phyloP scores from a whole-genome alignment of 495 filamentous ascomycete genomes.

The Trichoderma erinaceum region DNA sequence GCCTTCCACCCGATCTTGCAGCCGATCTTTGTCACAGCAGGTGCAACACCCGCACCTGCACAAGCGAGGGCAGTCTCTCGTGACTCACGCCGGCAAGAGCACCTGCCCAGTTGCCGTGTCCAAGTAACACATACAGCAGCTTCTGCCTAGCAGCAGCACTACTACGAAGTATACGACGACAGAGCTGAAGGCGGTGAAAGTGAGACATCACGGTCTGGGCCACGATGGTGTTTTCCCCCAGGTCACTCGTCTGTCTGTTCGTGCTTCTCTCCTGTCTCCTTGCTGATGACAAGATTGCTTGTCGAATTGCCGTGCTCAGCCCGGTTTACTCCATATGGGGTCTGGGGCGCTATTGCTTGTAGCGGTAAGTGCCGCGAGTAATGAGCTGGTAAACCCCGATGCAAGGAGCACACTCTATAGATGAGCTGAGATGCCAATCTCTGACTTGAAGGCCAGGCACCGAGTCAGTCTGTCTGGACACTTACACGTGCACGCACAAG shows the following conservation, averaged over 20 bases:
- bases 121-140: too few relatives aligned
- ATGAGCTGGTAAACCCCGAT: too few relatives aligned
- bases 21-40: not conserved
- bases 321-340: too few relatives aligned
- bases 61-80: slow-evolving; percentile 11
- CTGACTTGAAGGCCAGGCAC: too few relatives aligned
- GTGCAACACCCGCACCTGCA: not conserved
- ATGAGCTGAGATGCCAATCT: too few relatives aligned
- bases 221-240: not conserved
- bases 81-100: not conserved
- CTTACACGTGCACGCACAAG: too few relatives aligned
- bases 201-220: slow-evolving; percentile 7
- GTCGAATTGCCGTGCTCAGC: not conserved
- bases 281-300: not conserved
- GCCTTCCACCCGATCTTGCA: not conserved
- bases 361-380: too few relatives aligned
- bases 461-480: too few relatives aligned
- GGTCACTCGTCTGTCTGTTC: not conserved
- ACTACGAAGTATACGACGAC: not conserved
- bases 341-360: too few relatives aligned
- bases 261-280: not conserved
- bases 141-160: not conserved
- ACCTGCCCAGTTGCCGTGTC: not conserved
- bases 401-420: too few relatives aligned
- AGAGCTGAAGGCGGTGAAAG: slow-evolving; percentile 10